Base-by-base conservation (phyloP, 306 rosid species). In the Glycine soja region DNA sequence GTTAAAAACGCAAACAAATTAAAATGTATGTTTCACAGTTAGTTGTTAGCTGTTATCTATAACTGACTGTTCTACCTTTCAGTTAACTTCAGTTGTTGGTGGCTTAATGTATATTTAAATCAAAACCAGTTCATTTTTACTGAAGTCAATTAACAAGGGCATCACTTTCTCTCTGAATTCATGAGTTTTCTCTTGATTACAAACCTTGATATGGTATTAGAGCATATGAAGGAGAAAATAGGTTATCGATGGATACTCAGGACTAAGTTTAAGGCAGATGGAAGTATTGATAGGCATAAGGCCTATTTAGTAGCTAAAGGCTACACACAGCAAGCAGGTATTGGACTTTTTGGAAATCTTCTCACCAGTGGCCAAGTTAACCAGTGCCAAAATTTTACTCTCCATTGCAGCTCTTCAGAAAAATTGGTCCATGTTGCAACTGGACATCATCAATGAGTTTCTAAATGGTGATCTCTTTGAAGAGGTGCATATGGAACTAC, bases 1-100 rank as follows among this genome's bases (percentile, higher is more conserved):
- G 65, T 63, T 42, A 13, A 75, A 83, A 50, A 67, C 8, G 72
- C 69, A 74, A 61, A 65, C 54, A 52, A 40, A n/a, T 32, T 46
- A 51, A 30, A 76, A 10, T 52, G 19, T 38, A 69, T 34, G 69
- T 63, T 63, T 38, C 42, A 63, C 18, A 36, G 47, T 38, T 64
- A 6, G 15, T 61, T 24, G 67, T 10, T 30, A 10, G 3, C 42
- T 61, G 15, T 64, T 32, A 63, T 10, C 13, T 63, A 62, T 32
- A 11, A 4, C n/a, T 12, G 18, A 4, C n/a, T 12, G 18, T 32
- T 32, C 45, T 63, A 13, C n/a, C 43, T 30, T 62, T 30, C 40
- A n/a, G 43, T 32, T 59, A 61, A 30, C 67, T 59, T 10, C 3
- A 11, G 4, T 32, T 63, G 12, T 34, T 12, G 45, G 69, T 64